Evolutionary conservation across 2,329 filamentous ascomycete genomes (phyloP).

Genomic region (Ceratocystis lukuohia): DNA sequence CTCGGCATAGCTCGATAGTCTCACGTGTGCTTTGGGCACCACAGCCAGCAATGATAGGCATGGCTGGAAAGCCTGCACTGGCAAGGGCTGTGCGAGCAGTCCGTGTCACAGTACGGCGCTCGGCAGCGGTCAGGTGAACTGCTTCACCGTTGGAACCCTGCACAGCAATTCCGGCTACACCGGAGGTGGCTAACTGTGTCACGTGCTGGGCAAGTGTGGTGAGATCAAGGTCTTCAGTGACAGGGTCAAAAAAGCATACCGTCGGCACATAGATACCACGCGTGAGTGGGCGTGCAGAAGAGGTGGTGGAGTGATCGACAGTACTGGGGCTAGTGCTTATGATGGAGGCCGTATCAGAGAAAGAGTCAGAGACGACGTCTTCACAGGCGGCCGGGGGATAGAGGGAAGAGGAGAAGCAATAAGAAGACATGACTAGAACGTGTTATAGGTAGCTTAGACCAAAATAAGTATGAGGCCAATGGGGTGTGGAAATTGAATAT

Average conservation of each 20-base stretch:
- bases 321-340: constrained; percentile 1
- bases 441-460: too few relatives aligned
- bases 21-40: constrained; percentile 62
- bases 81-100: constrained; percentile 54
- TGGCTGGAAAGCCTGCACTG: constrained; percentile 46
- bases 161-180: constrained; percentile 60
- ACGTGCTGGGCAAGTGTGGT: constrained; percentile 46
- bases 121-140: constrained; percentile 58
- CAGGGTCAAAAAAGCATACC: constrained; percentile 56
- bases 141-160: constrained; percentile 77
- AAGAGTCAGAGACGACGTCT: constrained; percentile 29
- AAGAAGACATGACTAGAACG: too few relatives aligned
- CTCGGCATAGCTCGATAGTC: constrained; percentile 53
- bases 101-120: constrained; percentile 54
- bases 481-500: neutral
- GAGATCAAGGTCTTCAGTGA: constrained; percentile 39
- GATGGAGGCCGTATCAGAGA: constrained; percentile 17
- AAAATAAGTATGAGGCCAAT: too few relatives aligned
- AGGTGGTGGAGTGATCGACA: constrained; percentile 22
- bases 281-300: constrained; percentile 28
- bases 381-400: constrained; percentile 21
- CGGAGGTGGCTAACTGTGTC: constrained; percentile 57
- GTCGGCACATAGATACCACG: constrained; percentile 60
- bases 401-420: neutral
- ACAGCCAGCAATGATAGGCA: constrained; percentile 66